Evolutionary conservation across 1,284 basidiomycete genomes (phyloP).

Genomic region (Mrakiaceae sp.): DNA sequence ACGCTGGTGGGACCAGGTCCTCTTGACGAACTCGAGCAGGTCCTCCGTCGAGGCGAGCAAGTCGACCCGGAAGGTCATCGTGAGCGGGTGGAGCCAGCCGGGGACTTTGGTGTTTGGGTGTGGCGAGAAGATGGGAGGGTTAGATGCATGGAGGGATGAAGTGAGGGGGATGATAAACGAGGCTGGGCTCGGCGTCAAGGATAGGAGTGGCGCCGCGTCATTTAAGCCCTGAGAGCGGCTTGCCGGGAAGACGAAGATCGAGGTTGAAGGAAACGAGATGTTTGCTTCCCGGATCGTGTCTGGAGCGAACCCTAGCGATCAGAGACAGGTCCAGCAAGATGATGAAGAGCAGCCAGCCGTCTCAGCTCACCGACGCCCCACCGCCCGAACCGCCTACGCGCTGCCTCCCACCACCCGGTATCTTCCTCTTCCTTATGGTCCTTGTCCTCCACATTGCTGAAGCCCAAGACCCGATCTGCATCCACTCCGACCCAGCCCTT

Average conservation of each 20-base stretch:
- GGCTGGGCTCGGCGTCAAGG: background rate
- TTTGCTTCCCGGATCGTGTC: constrained; percentile 19
- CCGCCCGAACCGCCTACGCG: constrained; percentile 19
- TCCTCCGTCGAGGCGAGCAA: constrained; percentile 27
- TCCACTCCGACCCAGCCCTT: constrained; percentile 29
- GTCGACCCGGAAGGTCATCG: constrained; percentile 24
- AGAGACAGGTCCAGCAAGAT: background rate
- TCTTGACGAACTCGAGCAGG: constrained; percentile 26
- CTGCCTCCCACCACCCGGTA: constrained; percentile 31
- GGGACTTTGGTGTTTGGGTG: background rate
- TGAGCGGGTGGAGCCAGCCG: constrained; percentile 25
- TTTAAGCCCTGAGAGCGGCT: background rate
- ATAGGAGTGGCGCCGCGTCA: constrained; percentile 1
- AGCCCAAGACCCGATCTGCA: constrained; percentile 25
- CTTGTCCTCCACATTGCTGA: constrained; percentile 13
- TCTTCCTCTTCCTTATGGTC: constrained; percentile 20
- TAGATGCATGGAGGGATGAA: background rate
- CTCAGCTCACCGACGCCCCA: constrained; percentile 1
- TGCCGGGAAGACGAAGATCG: constrained; percentile 20
- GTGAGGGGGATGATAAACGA: constrained; percentile 10
- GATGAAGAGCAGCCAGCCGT: background rate
- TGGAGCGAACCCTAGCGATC: background rate
- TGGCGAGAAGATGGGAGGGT: constrained; percentile 5
- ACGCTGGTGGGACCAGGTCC: constrained; percentile 26
- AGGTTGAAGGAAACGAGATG: constrained; percentile 19